Base-by-base conservation (phyloP, 768 basidiomycete species). In the Rhizopogon vesiculosus region DNA sequence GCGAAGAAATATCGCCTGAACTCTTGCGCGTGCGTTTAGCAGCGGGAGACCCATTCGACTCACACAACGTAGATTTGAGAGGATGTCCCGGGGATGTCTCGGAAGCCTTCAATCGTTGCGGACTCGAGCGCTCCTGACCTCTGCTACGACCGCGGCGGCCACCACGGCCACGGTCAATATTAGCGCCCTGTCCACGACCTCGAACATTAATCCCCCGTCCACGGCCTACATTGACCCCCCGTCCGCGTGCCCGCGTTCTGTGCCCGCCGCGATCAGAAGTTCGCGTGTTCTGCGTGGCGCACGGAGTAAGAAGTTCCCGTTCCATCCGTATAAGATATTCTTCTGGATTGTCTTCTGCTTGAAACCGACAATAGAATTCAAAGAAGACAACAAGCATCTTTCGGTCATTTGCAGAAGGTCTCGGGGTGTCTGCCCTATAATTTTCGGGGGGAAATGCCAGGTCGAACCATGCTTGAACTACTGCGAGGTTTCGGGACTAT, bases 311-410 rank as follows among this genome's bases (percentile, higher is more conserved):
- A 8, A 49, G 9, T 22, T 35, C 33, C 5, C 2, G 48, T 22
- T 0, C 33, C 33, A 19, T 35, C 19, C 2, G 15, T 9, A 1
- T 0, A 38, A 49, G 7, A 51, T 48, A 59, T n/a, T 35, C 5
- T 3, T 1, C 1, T 9, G 7, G 8, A 18, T 0, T 10, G 2
- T 8, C n/a, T 16, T 8, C 7, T 0, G 15, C 3, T 48, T n/a
- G 16, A 31, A 16, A 19, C 4, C 0, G 45, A 31, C 15, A 2
- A 45, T 69, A 57, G 40, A 60, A 71, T 35, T 58, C 15, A 55
- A 69, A 46, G 54, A 71, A 69, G 39, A 29, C 51, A 7, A 9
- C 58, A 59, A 31, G 44, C 50, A 35, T 61, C 58, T 22, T 16
- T 49, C 19, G 33, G 1, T 49, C 48, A 49, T 38, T 16, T 12